Evolutionary conservation across 306 rosid genomes (phyloP).

Genomic region (Prunus mume): DNA sequence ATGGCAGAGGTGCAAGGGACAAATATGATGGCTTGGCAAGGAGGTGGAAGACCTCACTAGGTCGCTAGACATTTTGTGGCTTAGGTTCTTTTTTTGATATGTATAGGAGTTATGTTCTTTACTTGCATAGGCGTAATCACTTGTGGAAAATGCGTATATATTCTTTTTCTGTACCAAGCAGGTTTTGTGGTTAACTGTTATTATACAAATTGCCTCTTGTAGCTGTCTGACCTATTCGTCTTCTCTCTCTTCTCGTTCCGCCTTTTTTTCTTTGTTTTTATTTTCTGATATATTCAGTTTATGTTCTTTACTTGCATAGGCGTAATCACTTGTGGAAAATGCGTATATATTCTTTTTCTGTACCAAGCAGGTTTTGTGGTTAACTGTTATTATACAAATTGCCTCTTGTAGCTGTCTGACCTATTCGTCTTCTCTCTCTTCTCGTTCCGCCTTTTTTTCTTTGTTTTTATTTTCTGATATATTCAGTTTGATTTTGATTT

Average conservation of each 20-base stretch:
- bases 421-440: not conserved
- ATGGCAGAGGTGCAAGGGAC: conserved; percentile 56
- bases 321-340: not conserved
- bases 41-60: conserved; percentile 44
- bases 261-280: not conserved
- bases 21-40: conserved; percentile 47
- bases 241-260: not conserved
- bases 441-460: not conserved
- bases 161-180: not conserved
- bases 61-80: conserved; percentile 14
- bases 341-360: not conserved
- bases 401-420: not conserved
- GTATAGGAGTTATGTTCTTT: conserved; percentile 5
- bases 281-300: not conserved
- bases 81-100: conserved; percentile 11
- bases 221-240: not conserved
- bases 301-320: not conserved
- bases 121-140: not conserved
- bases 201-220: not conserved
- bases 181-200: not conserved
- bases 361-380: not conserved
- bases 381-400: not conserved
- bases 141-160: not conserved
- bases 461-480: not conserved
- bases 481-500: not conserved